phyloP scores from a whole-genome alignment of 2,329 filamentous ascomycete species.

The Dactylellina sp. region DNA sequence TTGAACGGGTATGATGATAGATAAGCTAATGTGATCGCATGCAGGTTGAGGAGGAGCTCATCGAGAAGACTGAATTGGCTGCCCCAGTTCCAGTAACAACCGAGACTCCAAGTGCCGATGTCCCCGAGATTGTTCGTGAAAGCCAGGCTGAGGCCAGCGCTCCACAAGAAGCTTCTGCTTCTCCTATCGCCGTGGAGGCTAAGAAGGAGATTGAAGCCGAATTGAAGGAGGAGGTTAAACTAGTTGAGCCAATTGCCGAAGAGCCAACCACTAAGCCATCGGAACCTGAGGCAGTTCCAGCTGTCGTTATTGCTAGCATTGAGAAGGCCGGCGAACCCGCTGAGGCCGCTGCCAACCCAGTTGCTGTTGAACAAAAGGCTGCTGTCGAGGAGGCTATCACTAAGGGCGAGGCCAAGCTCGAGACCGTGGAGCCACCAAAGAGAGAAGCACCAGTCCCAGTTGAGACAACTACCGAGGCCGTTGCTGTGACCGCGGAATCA shows the following conservation, averaged over 20 bases:
- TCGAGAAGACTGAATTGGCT: constrained; percentile 33
- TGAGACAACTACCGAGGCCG: constrained; percentile 27
- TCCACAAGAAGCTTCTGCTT: constrained; percentile 76
- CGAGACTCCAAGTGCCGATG: constrained; percentile 59
- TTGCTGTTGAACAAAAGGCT: constrained; percentile 80
- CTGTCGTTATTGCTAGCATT: constrained; percentile 71
- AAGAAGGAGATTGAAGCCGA: constrained; percentile 79
- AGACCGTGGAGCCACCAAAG: constrained; percentile 39
- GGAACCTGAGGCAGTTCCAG: constrained; percentile 66
- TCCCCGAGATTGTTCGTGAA: constrained; percentile 75
- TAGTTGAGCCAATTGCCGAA: constrained; percentile 39
- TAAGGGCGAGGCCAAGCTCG: constrained; percentile 38
- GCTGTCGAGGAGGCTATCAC: constrained; percentile 69
- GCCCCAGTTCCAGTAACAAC: constrained; percentile 46
- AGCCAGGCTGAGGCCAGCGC: constrained; percentile 76
- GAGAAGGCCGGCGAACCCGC: constrained; percentile 72
- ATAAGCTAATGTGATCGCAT: constrained; percentile 19
- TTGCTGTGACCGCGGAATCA: constrained; percentile 1
- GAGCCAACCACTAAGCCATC: constrained; percentile 31
- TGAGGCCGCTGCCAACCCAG: constrained; percentile 77
- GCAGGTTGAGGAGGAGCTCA: constrained; percentile 49
- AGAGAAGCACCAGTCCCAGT: constrained; percentile 20
- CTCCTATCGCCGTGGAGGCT: constrained; percentile 74
- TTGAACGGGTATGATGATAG: background rate
- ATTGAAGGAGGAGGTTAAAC: constrained; percentile 73